Conservation (phyloP, 345 rosid genomes). For the Firmiana major region DNA sequence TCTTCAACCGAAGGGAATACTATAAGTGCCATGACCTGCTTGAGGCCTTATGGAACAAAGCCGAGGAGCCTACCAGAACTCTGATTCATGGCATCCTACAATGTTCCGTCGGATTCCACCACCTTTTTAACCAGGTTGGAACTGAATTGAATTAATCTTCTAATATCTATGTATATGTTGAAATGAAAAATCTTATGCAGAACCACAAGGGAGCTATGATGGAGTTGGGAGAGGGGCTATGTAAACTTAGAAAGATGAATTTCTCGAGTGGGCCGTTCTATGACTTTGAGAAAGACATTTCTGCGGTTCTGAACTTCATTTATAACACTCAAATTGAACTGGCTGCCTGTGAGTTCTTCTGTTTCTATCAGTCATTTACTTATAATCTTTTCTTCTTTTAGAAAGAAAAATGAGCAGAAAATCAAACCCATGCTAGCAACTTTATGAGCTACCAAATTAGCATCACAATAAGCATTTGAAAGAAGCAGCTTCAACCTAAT, state of each 20-base stretch:
- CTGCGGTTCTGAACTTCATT: slow-evolving; percentile 69
- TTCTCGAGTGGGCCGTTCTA: slow-evolving; percentile 63
- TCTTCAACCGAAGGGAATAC: slow-evolving; percentile 70
- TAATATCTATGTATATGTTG: neutral
- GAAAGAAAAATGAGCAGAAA: too few species aligned
- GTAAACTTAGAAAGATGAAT: slow-evolving; percentile 83
- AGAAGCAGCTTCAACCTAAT: too few species aligned
- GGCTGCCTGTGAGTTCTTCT: slow-evolving; percentile 62
- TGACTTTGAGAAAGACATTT: slow-evolving; percentile 63
- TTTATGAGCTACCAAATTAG: too few species aligned
- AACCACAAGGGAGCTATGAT: slow-evolving; percentile 94
- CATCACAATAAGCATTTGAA: too few species aligned
- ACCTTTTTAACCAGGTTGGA: slow-evolving; percentile 75
- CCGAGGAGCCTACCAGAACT: slow-evolving; percentile 73
- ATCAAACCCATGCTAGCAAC: too few species aligned
- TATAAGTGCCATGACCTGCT: slow-evolving; percentile 78
- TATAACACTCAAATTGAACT: slow-evolving; percentile 81
- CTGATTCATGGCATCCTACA: slow-evolving; percentile 78
- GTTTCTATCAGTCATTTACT: neutral
- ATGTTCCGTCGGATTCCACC: slow-evolving; percentile 86
- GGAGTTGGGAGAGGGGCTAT: slow-evolving; percentile 85
- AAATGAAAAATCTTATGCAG: slow-evolving; percentile 21
- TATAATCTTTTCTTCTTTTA: too few species aligned
- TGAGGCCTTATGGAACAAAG: slow-evolving; percentile 67
- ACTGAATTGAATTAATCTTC: neutral